phyloP scores from a whole-genome alignment of 768 basidiomycete species.

The Atractiella rhizophila region DNA sequence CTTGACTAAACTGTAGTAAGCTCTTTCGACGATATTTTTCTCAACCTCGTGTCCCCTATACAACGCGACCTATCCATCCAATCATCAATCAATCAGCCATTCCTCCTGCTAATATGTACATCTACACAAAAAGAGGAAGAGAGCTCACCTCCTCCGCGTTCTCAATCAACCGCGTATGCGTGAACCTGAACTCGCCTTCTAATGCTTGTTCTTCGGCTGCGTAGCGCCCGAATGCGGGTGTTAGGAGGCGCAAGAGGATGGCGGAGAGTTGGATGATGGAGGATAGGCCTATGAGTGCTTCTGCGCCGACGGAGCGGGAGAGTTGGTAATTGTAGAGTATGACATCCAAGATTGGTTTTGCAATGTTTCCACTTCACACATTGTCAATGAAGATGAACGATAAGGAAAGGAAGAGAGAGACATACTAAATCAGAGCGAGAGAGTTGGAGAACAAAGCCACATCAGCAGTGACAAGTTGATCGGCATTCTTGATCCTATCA shows the following conservation, averaged over 20 bases:
- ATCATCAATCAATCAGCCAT: constrained; percentile 18
- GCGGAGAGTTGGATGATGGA: constrained; percentile 63
- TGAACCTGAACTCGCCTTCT: constrained; percentile 65
- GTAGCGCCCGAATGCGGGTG: constrained; percentile 77
- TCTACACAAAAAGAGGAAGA: constrained; percentile 1
- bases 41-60: constrained; percentile 69
- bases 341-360: constrained; percentile 75
- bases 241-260: constrained; percentile 50
- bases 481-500: constrained; percentile 83
- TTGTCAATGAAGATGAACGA: no score
- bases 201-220: constrained; percentile 68
- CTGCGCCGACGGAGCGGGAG: constrained; percentile 77
- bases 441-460: constrained; percentile 76
- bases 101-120: not conserved
- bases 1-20: constrained; percentile 56
- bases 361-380: constrained; percentile 32
- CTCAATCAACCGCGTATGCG: constrained; percentile 71
- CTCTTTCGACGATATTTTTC: constrained; percentile 68
- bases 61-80: constrained; percentile 35
- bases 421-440: constrained; percentile 69
- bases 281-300: constrained; percentile 60
- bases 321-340: constrained; percentile 90
- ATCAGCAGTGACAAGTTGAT: constrained; percentile 94
- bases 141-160: constrained; percentile 42
- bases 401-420: not conserved